Base-by-base conservation (phyloP, 1,284 basidiomycete species). In the Marasmius oreades region DNA sequence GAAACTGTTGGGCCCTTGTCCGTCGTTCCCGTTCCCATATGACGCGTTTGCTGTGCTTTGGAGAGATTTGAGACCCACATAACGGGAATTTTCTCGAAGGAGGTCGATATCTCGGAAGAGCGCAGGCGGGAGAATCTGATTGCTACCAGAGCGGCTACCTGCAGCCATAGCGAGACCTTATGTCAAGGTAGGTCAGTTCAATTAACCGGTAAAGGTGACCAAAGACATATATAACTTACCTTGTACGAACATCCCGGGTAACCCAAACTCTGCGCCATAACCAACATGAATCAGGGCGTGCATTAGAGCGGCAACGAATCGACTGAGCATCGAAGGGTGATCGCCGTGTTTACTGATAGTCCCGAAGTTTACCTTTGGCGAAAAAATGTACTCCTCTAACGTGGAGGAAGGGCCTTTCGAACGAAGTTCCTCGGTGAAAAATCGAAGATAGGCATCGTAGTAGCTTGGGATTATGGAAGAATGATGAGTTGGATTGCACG, bases 261-360 rank as follows among this genome's bases (percentile, higher is more conserved):
- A 64, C 5, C 77, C 77, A 61, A 89, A 86, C 63, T 89, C 87
- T 4, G 77, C 67, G 2, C 85, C 87, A 64, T 84, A 85, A 1
- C 84, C 86, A 1, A 73, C 62, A 58, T 88, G 84, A 39, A 90
- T 88, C 58, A 87, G 64, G 0, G 86, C 85, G 57, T 90, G 88
- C 0, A 88, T 46, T 14, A 88, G 67, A 12, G 81, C 82, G 6
- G 77, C 76, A 8, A 86, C 60, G 61, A 86, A 75, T 5, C 86
- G 78, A 59, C 76, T 79, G 2, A 88, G 66, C 85, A 90, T 87
- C 59, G 78, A 69, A 1, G 82, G 80, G 23, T 79, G 74, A 47
- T 69, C 63, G 24, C 71, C 59, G 10, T 63, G 62, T 23, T 47
- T 51, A 12, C 62, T 61, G 0, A 62, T 64, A 1, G 63, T 52